Base-by-base conservation (phyloP, 1,284 basidiomycete species). In the Ganoderma sinense region DNA sequence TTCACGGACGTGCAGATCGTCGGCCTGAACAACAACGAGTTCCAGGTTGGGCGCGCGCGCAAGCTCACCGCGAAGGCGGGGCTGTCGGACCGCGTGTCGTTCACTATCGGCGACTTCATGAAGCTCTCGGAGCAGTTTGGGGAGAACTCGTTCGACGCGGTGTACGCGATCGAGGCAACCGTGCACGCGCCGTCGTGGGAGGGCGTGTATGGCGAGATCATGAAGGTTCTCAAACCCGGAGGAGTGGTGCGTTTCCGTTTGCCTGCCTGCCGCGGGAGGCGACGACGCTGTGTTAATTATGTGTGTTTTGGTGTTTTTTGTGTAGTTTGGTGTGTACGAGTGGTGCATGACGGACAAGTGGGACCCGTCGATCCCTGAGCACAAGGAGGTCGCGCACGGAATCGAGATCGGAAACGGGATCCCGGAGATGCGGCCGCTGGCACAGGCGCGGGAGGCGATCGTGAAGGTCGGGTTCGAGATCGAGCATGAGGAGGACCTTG, bases 261-360 rank as follows among this genome's bases (percentile, higher is more conserved):
- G 20, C 29, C 29, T 31, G 31, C 13, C 11, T 48, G n/a, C 26
- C 62, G 10, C 36, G 3, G 1, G n/a, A 26, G 62, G 10, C 36
- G 2, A 8, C 36, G 2, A 8, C 20, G 29, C 7, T 1, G 33
- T 56, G 29, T 43, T 56, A 14, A 65, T 71, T 68, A n/a, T n/a
- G 45, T 59, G 23, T 31, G 96, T 94, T 98, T 98, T 81, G 97
- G 97, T 80, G 93, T 98, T n/a, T n/a, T n/a, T n/a, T n/a, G 45
- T 59, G 23, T 31, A 96, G 94, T 98, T 98, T 81, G 97, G 97
- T 80, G 93, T 98, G 58, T 99, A 99, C 84, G 97, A 99, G 81
- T 99, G 97, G 97, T 94, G 92, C 83, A 98, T 99, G 97, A 99
- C 97, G 61, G 97, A 99, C 81, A 82, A 82, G 13, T 99, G 96